Evolutionary conservation across 768 basidiomycete genomes (phyloP), one percentile per base, ranked within the genome.

Genomic region (Boletus rubropictus): DNA sequence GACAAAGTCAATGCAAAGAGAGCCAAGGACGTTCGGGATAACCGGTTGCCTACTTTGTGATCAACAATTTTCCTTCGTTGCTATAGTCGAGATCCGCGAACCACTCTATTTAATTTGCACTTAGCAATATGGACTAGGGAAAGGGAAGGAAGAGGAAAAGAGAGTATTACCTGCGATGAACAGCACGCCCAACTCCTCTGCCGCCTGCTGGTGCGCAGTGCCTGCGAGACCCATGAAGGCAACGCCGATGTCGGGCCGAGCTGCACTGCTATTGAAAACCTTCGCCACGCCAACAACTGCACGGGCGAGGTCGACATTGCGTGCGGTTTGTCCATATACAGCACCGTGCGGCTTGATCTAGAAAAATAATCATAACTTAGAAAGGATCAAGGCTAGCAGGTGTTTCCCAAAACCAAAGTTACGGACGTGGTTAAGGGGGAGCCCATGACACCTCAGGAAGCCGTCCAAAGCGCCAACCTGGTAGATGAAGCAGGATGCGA

Each of bases 1-100:
- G 28, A 28, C 1, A 25, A 18, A 24, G 33, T 44, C 21, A 48
- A 44, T 18, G 12, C 11, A 20, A 11, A 4, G 2, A 5, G 3
- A 20, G 3, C 12, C 12, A 24, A 15, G 14, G n/a, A 3, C 11
- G 22, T 21, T 21, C 5, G 20, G 8, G 24, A 22, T 8, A 7
- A 17, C 20, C 25, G 15, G 10, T 21, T 9, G 20, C 63, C 15
- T 46, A 79, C 80, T 79, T 75, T 8, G 81, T 81, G 46, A 82
- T 82, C 31, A 84, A 56, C 24, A 84, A 67, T 52, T 75, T 76
- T 3, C 82, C 83, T 46, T 75, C 70, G 3, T 70, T 57, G 42
- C 63, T 72, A 52, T 86, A 84, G 17, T 82, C 79, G 24, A 84
- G 61, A 57, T 87, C 82, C 2, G 78, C 80, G 55, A 81, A 84